Evolutionary conservation across 257 asterid genomes (phyloP).

Genomic region (Avicennia marina): DNA sequence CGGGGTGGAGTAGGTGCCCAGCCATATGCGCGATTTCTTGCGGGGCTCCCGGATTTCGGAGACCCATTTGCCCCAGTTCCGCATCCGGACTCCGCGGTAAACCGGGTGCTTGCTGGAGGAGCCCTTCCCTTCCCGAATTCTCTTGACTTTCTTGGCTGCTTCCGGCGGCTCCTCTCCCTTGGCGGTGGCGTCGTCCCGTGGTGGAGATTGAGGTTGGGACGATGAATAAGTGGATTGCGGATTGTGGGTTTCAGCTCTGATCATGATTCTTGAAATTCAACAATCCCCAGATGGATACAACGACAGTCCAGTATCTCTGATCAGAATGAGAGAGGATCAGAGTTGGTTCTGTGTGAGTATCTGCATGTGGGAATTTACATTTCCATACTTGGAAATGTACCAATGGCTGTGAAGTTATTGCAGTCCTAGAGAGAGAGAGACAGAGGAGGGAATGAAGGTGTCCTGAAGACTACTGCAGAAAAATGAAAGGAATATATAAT

Average conservation of each 20-base stretch:
- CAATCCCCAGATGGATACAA: background rate
- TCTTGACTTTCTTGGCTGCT: constrained; percentile 19
- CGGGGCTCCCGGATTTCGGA: constrained; percentile 57
- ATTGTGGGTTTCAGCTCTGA: background rate
- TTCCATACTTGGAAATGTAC: constrained; percentile 21
- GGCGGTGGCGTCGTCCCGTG: background rate
- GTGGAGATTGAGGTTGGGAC: background rate
- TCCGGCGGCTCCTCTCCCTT: constrained; percentile 24
- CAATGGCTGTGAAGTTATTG: background rate
- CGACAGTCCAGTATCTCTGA: too few relatives aligned
- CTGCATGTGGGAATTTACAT: constrained; percentile 11
- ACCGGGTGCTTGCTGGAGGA: constrained; percentile 31
- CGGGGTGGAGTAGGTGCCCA: constrained; percentile 45
- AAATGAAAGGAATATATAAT: too few relatives aligned
- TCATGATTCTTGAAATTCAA: constrained; percentile 19
- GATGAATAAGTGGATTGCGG: background rate
- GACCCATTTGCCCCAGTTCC: constrained; percentile 56
- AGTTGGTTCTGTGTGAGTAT: background rate
- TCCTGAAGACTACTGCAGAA: too few relatives aligned
- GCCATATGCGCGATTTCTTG: constrained; percentile 46
- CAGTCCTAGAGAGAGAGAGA: constrained; percentile 3
- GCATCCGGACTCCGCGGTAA: constrained; percentile 47
- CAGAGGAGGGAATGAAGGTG: background rate
- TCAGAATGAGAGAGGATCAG: too few relatives aligned
- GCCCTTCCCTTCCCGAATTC: constrained; percentile 18